Evolutionary conservation across 2,329 filamentous ascomycete species (phyloP).

Genomic region (Cordyceps tenuipes): DNA sequence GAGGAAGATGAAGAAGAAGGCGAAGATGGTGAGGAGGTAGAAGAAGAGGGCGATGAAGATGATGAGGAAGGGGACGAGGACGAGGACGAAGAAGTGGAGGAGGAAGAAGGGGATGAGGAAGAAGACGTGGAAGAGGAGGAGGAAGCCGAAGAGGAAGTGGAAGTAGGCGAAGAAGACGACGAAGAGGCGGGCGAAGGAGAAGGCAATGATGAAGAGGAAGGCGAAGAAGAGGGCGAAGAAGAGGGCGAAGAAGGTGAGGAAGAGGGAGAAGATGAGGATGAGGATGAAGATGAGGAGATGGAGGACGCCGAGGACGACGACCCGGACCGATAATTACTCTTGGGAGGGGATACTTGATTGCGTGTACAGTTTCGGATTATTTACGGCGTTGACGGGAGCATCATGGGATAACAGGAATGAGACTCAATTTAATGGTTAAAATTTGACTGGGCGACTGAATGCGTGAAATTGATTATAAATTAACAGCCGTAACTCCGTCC

Average conservation of each 20-base stretch:
- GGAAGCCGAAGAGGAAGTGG: constrained; percentile 13
- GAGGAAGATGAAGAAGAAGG: constrained; percentile 16
- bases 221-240: constrained; percentile 16
- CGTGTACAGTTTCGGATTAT: background rate
- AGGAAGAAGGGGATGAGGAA: constrained; percentile 21
- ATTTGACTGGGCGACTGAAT: background rate
- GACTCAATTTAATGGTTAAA: background rate
- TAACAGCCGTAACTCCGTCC: constrained; percentile 3
- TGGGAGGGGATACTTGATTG: background rate
- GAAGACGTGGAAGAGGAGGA: constrained; percentile 15
- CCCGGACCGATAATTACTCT: constrained; percentile 5
- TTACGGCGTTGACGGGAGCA: background rate
- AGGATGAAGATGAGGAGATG: constrained; percentile 13
- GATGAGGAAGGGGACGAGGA: constrained; percentile 15
- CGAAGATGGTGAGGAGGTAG: constrained; percentile 12
- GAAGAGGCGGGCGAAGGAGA: constrained; percentile 9
- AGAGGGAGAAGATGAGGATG: constrained; percentile 15
- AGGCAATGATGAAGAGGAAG: constrained; percentile 15
- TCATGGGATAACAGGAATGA: background rate
- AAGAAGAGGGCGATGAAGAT: constrained; percentile 11
- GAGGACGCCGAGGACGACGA: constrained; percentile 15
- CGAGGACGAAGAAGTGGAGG: constrained; percentile 17
- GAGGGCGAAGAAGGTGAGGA: constrained; percentile 17
- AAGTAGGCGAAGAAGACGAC: constrained; percentile 7
- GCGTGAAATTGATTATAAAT: background rate